Evolutionary conservation across 345 rosid species (phyloP).

Genomic region (Gossypium stocksii): DNA sequence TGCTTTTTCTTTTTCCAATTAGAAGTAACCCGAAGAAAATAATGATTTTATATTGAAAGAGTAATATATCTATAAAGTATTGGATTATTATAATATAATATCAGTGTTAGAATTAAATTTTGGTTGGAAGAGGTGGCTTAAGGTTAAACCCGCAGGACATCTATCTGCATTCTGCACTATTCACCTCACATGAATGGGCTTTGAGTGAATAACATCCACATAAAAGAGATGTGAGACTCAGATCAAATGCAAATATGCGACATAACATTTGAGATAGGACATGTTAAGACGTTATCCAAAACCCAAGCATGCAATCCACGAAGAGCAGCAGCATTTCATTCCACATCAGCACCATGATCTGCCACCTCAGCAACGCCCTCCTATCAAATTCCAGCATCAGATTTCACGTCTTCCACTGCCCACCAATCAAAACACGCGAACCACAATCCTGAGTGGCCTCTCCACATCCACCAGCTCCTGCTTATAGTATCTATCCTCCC

Average conservation of each 20-base stretch:
- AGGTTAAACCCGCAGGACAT: too few species aligned
- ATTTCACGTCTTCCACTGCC: conserved; percentile 39
- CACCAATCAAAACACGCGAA: conserved; percentile 36
- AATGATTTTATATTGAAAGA: too few species aligned
- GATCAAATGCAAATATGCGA: background rate
- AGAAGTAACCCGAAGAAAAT: too few species aligned
- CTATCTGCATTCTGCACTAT: too few species aligned
- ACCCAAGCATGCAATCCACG: conserved; percentile 20
- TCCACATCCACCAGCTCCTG: conserved; percentile 54
- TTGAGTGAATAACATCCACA: background rate
- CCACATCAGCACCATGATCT: conserved; percentile 44
- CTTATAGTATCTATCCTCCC: conserved; percentile 36
- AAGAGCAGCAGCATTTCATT: conserved; percentile 14
- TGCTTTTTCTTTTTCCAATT: too few species aligned
- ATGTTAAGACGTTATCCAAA: conserved; percentile 34
- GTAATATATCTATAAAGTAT: too few species aligned
- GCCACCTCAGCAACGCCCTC: conserved; percentile 43
- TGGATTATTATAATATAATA: too few species aligned
- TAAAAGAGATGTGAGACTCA: background rate
- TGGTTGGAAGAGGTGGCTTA: background rate
- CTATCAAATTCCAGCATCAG: conserved; percentile 54
- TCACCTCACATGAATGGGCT: too few species aligned
- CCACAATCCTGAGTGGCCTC: conserved; percentile 41
- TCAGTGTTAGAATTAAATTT: background rate
- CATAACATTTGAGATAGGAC: background rate